These are phyloP conservation scores for Alternaria conjuncta DNA, from an alignment of 2,329 filamentous ascomycete species.

Conservation along the genomic window DNA sequence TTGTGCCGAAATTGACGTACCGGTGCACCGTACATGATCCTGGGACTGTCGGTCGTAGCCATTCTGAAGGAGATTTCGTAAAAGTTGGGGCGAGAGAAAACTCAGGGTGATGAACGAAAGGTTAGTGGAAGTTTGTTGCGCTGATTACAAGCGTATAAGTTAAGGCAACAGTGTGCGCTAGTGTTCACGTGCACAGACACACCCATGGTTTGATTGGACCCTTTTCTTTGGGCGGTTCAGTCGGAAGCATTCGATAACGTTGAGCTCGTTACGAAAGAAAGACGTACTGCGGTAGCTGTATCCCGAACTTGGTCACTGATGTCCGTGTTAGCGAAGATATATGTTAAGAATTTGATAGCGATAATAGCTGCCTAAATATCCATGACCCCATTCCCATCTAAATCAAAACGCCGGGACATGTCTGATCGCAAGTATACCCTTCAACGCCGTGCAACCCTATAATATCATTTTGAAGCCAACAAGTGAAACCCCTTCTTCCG, in stretches of 20 bases:
- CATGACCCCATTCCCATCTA: not conserved
- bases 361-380: not conserved
- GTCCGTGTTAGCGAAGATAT: not conserved
- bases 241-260: too few species aligned
- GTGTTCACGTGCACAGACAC: not conserved
- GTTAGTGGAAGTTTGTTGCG: not conserved
- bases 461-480: conserved; percentile 2
- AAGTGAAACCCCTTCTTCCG: not conserved
- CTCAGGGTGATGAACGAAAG: too few species aligned
- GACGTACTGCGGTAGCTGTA: too few species aligned
- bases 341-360: not conserved
- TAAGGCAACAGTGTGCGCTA: not conserved
- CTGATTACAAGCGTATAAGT: not conserved
- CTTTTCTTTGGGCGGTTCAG: too few species aligned
- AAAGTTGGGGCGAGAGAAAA: too few species aligned
- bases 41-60: rapidly evolving
- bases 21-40: not conserved
- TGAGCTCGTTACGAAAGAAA: too few species aligned
- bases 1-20: rapidly evolving
- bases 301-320: not conserved
- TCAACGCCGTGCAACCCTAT: not conserved
- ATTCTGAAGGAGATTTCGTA: not conserved
- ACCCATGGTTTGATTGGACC: not conserved
- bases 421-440: not conserved
- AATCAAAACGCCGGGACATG: not conserved